phyloP scores from a whole-genome alignment of 2,329 filamentous ascomycete species.

The Tolypocladium inflatum region DNA sequence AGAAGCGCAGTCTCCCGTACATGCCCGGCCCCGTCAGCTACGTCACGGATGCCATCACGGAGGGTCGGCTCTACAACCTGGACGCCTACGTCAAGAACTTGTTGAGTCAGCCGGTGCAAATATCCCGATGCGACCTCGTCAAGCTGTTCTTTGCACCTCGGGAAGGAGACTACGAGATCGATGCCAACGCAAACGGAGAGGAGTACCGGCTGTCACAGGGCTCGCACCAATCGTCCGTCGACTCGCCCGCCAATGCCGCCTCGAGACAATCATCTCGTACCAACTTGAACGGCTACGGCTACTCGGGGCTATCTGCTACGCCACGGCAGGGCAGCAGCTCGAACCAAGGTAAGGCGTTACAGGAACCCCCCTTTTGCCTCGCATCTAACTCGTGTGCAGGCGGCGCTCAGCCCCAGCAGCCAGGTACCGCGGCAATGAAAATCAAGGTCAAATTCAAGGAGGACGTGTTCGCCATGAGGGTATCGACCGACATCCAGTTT shows the following conservation, averaged over 20 bases:
- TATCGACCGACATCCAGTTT: constrained; percentile 72
- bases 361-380: too few relatives aligned
- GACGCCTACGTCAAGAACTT: constrained; percentile 95
- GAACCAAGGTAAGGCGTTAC: constrained; percentile 16
- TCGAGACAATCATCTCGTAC: constrained; percentile 58
- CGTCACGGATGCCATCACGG: constrained; percentile 95
- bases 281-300: constrained; percentile 49
- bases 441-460: constrained; percentile 93
- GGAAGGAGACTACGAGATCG: constrained; percentile 88
- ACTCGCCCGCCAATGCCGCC: constrained; percentile 48
- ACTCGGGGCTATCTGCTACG: constrained; percentile 43
- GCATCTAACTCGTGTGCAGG: not conserved
- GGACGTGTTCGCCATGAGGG: constrained; percentile 84
- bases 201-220: constrained; percentile 67
- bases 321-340: constrained; percentile 35
- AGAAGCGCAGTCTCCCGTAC: constrained; percentile 79
- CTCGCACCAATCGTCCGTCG: constrained; percentile 57
- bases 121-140: constrained; percentile 74
- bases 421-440: constrained; percentile 56
- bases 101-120: constrained; percentile 72
- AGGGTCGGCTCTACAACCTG: constrained; percentile 82
- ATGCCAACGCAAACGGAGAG: constrained; percentile 55
- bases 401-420: constrained; percentile 6
- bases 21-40: constrained; percentile 98
- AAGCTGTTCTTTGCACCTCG: constrained; percentile 85